Conservation (phyloP, 1,284 basidiomycete genomes). For the Volvariella volvacea region DNA sequence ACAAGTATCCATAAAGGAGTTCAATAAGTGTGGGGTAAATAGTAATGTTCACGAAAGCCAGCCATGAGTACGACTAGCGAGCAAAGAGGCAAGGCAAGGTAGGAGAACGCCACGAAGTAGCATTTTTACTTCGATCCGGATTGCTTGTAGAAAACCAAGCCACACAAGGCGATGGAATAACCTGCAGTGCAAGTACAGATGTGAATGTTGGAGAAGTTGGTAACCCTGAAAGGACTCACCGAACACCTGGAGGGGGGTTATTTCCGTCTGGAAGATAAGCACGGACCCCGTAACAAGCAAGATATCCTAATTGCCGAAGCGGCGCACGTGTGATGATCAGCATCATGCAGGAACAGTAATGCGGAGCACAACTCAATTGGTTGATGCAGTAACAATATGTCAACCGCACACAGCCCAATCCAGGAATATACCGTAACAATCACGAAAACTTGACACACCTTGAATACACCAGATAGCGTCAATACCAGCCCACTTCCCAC, state of each 20-base stretch:
- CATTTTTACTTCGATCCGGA: constrained; percentile 53
- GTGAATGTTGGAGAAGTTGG: not conserved
- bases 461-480: constrained; percentile 93
- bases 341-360: constrained; percentile 3
- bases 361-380: constrained; percentile 3
- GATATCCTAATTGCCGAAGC: constrained; percentile 63
- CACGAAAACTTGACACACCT: constrained; percentile 39
- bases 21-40: no score
- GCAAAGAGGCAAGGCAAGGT: no score
- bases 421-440: not conserved
- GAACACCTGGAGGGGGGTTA: constrained; percentile 83
- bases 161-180: constrained; percentile 77
- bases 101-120: no score
- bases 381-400: not conserved
- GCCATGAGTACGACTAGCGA: no score
- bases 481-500: constrained; percentile 84
- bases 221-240: constrained; percentile 43
- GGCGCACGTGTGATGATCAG: constrained; percentile 1
- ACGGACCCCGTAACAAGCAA: constrained; percentile 89
- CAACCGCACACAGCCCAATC: not conserved
- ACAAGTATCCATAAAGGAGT: no score
- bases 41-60: no score
- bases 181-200: constrained; percentile 28
- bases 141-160: constrained; percentile 78
- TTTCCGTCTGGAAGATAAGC: constrained; percentile 70